phyloP scores from a whole-genome alignment of 371 early-diverging fungal species.

The Mucor mucedo region DNA sequence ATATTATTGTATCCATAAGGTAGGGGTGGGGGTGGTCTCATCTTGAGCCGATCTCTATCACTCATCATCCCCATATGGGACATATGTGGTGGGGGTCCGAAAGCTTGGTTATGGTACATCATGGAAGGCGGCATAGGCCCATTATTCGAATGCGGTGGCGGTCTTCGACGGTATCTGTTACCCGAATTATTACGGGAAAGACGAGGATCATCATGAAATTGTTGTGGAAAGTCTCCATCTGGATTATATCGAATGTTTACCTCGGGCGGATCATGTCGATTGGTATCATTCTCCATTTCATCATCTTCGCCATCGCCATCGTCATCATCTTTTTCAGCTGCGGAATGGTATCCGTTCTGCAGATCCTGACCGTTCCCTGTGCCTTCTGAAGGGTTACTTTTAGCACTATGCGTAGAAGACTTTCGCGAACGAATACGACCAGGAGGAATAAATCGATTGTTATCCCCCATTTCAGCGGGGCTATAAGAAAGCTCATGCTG shows the following conservation, averaged over 20 bases:
- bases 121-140: not conserved
- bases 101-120: constrained; percentile 8
- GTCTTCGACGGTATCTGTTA: constrained; percentile 4
- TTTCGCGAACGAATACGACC: constrained; percentile 14
- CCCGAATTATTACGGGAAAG: not conserved
- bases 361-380: not conserved
- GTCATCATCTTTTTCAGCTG: constrained; percentile 1
- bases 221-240: not conserved
- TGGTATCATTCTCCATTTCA: not conserved
- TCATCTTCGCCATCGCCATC: not conserved
- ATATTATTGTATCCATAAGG: constrained; percentile 13
- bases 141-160: not conserved
- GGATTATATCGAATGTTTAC: not conserved
- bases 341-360: not conserved
- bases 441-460: no score
- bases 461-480: not conserved
- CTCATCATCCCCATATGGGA: constrained; percentile 3
- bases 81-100: constrained; percentile 8
- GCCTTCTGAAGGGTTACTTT: constrained; percentile 10
- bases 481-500: not conserved
- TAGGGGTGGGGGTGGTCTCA: constrained; percentile 14
- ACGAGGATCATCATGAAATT: not conserved
- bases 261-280: not conserved
- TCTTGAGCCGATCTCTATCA: constrained; percentile 10
- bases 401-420: constrained; percentile 24